A percentile compares a stretch with the other conserved stretches of the same genome.
phyloP scores from a whole-genome alignment of 345 rosid species.

The Arabidopsis arenosa region DNA sequence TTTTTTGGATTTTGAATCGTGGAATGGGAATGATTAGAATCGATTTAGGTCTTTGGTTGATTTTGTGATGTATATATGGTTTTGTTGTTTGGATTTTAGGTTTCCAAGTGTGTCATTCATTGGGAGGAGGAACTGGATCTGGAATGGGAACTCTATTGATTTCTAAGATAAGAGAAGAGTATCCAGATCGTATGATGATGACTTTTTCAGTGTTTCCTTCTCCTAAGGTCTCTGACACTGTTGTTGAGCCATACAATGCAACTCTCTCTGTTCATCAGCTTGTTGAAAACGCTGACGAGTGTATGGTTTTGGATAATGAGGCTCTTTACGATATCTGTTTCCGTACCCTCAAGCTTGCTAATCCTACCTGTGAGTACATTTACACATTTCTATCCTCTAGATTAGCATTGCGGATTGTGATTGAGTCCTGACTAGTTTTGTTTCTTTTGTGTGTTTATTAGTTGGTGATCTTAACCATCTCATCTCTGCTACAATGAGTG shows the following conservation, averaged over 20 bases:
- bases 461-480: slow-evolving; percentile 55
- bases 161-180: slow-evolving; percentile 50
- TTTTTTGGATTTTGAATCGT: background rate
- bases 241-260: slow-evolving; percentile 54
- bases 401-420: background rate
- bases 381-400: background rate
- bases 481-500: slow-evolving; percentile 53
- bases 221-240: slow-evolving; percentile 54
- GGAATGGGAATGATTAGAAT: background rate
- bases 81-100: slow-evolving; percentile 28
- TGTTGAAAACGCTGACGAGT: slow-evolving; percentile 51
- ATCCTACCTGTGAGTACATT: slow-evolving; percentile 45
- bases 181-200: slow-evolving; percentile 55
- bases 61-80: slow-evolving; percentile 4
- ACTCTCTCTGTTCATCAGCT: slow-evolving; percentile 52
- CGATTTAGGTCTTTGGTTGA: slow-evolving; percentile 18
- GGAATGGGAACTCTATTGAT: slow-evolving; percentile 52
- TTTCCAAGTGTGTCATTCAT: slow-evolving; percentile 51
- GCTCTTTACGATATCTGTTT: slow-evolving; percentile 53
- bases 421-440: slow-evolving; percentile 33
- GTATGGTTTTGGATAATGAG: slow-evolving; percentile 53
- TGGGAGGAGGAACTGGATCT: slow-evolving; percentile 55
- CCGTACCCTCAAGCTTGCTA: slow-evolving; percentile 51
- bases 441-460: slow-evolving; percentile 16
- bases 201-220: slow-evolving; percentile 52